These are phyloP conservation scores for Quercus tomentella DNA, from an alignment of 331 rosid genomes.

Conservation along the genomic window DNA sequence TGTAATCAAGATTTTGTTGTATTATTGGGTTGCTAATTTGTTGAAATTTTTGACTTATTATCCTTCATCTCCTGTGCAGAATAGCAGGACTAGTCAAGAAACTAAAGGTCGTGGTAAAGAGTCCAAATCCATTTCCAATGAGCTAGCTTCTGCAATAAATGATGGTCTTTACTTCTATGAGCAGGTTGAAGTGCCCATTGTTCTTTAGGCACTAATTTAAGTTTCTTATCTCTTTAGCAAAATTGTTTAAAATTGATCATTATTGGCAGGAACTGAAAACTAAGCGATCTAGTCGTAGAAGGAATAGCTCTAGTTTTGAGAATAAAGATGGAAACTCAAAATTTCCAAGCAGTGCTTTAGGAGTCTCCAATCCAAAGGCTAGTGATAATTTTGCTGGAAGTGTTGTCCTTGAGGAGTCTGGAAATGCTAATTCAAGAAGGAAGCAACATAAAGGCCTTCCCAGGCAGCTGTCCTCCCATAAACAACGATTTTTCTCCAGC, in stretches of 20 bases:
- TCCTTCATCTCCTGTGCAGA: conserved; percentile 43
- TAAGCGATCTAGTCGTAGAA: conserved; percentile 63
- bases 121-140: conserved; percentile 72
- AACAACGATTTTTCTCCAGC: conserved; percentile 84
- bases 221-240: neutral
- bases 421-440: conserved; percentile 58
- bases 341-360: conserved; percentile 43
- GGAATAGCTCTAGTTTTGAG: conserved; percentile 43
- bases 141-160: conserved; percentile 84
- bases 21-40: neutral
- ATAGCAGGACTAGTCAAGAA: conserved; percentile 44
- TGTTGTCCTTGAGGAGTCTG: conserved; percentile 50
- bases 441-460: conserved; percentile 56
- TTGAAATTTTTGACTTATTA: neutral
- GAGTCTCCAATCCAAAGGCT: conserved; percentile 52
- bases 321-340: conserved; percentile 59
- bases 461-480: conserved; percentile 64
- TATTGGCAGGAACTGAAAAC: conserved; percentile 67
- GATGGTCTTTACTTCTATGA: conserved; percentile 92
- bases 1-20: neutral
- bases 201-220: neutral
- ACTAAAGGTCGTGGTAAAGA: conserved; percentile 40
- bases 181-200: conserved; percentile 57
- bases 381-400: conserved; percentile 42
- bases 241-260: neutral